Base-by-base conservation (phyloP, 2,329 filamentous ascomycete species). In the Pleoardoris graminearum region DNA sequence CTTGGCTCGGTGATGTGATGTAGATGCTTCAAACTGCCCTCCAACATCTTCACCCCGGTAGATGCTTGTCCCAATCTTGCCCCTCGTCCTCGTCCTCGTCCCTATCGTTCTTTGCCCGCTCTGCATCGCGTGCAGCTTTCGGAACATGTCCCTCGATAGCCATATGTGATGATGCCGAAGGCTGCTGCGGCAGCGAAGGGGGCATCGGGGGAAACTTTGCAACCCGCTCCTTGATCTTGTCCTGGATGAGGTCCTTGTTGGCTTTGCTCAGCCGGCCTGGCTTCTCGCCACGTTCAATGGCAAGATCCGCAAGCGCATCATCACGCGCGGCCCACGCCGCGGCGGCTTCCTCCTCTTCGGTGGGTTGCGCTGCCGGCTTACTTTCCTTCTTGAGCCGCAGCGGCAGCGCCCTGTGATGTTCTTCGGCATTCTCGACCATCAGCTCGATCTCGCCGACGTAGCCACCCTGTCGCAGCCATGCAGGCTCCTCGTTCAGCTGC, bases 401-500 rank as follows among this genome's bases (percentile, higher is more conserved):
- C 3, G 70, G 70, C 38, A 71, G 59, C 1, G 62, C 56, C 17
- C 49, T 59, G 30, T 57, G 58, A 39, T 67, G 65, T 17, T 69
- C 66, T 7, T 61, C 61, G 12, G 54, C 49, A 23, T 72, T 71
- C 3, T 75, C 71, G 14, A 72, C 70, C 61, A 75, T 70, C 16
- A 78, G 64, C 47, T 74, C 69, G 8, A 78, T 71, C 25, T 69
- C 66, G 27, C 70, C 67, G 11, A 65, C 66, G 36, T 68, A 62
- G 6, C 71, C 72, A 23, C 82, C 85, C 4, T 82, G 82, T 47
- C 92, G 81, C 73, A 94, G 85, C 91, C 92, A 96, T 0, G 89
- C 90, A 0, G 91, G 90, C 57, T 88, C 87, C 68, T 94, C 89
- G 59, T 83, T 87, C 33, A 97, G 82, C 78, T 99, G 94, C 21